These are phyloP conservation scores for Thalassiosira livingstoniorum DNA, from an alignment of 352 stramenopile genomes.

Conservation along the genomic window DNA sequence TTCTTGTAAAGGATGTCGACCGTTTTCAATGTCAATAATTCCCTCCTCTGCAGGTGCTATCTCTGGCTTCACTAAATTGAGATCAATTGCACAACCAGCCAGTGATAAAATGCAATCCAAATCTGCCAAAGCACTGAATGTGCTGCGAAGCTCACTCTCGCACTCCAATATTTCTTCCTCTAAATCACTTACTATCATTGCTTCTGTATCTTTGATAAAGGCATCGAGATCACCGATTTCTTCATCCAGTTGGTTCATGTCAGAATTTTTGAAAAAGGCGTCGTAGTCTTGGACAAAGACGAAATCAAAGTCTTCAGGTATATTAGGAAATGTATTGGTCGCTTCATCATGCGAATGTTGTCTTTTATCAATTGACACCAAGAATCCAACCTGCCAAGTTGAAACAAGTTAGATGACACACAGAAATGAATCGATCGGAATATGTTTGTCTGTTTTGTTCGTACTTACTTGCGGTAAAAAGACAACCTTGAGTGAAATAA, in stretches of 20 bases:
- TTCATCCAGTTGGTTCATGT: constrained; percentile 80
- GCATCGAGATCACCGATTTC: constrained; percentile 84
- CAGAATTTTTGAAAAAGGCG: constrained; percentile 83
- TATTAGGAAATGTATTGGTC: constrained; percentile 58
- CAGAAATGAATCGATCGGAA: constrained; percentile 1
- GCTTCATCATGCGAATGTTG: constrained; percentile 58
- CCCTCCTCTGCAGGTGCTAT: constrained; percentile 61
- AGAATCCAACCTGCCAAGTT: constrained; percentile 73
- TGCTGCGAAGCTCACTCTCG: constrained; percentile 77
- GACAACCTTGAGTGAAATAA: constrained; percentile 63
- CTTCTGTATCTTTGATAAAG: constrained; percentile 84
- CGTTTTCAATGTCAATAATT: constrained; percentile 78
- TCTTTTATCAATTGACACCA: constrained; percentile 70
- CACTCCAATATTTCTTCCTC: constrained; percentile 84
- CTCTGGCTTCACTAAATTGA: constrained; percentile 77
- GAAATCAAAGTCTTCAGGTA: constrained; percentile 81
- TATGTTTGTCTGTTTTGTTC: background rate
- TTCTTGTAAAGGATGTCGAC: constrained; percentile 84
- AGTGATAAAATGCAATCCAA: constrained; percentile 84
- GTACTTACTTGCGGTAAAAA: constrained; percentile 70
- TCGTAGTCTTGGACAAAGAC: constrained; percentile 77
- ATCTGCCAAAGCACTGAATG: constrained; percentile 79
- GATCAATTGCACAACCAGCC: constrained; percentile 71
- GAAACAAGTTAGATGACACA: constrained; percentile 1
- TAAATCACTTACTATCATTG: constrained; percentile 81